Evolutionary conservation across 352 stramenopile species (phyloP).

Genomic region (Pythium rhizo-oryzae): DNA sequence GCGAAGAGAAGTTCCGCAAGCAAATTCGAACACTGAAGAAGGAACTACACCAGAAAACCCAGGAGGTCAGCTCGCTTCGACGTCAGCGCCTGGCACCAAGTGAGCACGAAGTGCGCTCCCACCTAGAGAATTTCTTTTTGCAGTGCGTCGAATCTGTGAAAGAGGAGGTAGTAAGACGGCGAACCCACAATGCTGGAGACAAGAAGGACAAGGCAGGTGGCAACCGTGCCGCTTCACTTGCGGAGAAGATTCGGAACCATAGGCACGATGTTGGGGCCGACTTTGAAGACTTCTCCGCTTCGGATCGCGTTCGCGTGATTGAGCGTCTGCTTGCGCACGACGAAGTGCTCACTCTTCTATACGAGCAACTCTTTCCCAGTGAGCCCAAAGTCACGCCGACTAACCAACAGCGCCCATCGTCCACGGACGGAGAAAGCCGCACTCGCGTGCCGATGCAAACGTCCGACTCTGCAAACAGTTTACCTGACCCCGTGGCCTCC

Average conservation of each 20-base stretch:
- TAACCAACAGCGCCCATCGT: constrained; percentile 12
- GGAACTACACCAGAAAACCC: constrained; percentile 67
- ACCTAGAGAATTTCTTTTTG: constrained; percentile 79
- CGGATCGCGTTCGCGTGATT: constrained; percentile 74
- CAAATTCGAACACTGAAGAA: constrained; percentile 70
- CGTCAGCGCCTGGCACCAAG: constrained; percentile 41
- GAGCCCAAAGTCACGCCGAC: neutral
- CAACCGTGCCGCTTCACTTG: constrained; percentile 17
- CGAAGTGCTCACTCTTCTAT: constrained; percentile 76
- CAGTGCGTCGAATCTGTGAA: constrained; percentile 86
- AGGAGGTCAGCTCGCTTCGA: constrained; percentile 44
- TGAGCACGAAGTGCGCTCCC: constrained; percentile 40
- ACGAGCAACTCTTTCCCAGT: constrained; percentile 74
- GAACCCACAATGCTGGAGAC: constrained; percentile 26
- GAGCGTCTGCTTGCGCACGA: constrained; percentile 78
- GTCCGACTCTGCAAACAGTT: constrained; percentile 26
- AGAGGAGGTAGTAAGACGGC: constrained; percentile 58
- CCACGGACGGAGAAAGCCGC: constrained; percentile 12
- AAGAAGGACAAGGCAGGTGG: constrained; percentile 24
- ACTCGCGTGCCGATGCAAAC: constrained; percentile 1
- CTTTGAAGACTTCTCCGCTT: constrained; percentile 68
- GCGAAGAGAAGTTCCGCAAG: constrained; percentile 70
- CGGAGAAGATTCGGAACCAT: constrained; percentile 38
- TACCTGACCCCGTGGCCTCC: constrained; percentile 21
- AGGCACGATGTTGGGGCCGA: constrained; percentile 42